Conservation (phyloP, 2,329 filamentous ascomycete genomes). For the Neurospora crassa region DNA sequence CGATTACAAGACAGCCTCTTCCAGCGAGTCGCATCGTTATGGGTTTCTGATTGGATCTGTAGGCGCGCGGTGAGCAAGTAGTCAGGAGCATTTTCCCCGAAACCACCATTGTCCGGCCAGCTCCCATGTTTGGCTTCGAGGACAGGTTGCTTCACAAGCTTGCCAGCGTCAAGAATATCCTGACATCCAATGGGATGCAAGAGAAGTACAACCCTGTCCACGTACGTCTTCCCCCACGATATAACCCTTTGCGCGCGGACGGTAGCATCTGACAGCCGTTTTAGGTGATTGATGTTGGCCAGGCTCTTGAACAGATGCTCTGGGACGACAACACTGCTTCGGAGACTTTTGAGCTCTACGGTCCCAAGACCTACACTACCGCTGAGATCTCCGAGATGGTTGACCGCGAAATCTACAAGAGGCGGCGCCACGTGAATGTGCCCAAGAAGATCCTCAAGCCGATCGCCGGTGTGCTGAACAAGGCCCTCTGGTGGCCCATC, state of each 20-base stretch:
- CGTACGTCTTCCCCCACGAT: conserved; percentile 37
- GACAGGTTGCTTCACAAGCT: conserved; percentile 84
- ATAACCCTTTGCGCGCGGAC: conserved; percentile 4
- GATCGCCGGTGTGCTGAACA: conserved; percentile 65
- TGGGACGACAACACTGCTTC: conserved; percentile 84
- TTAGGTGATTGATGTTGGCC: conserved; percentile 79
- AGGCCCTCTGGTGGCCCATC: conserved; percentile 79
- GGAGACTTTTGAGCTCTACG: conserved; percentile 90
- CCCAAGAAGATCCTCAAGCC: conserved; percentile 75
- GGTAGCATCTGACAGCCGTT: conserved; percentile 1
- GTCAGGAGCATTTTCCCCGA: conserved; percentile 88
- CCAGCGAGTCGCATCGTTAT: background rate
- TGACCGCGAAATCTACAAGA: conserved; percentile 85
- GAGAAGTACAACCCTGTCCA: conserved; percentile 89
- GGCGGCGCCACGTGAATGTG: conserved; percentile 82
- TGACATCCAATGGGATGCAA: conserved; percentile 89
- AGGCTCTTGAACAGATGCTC: conserved; percentile 80
- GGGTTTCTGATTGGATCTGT: conserved; percentile 12
- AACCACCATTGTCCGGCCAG: conserved; percentile 90
- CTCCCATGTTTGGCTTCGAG: conserved; percentile 90
- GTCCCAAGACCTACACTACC: conserved; percentile 85
- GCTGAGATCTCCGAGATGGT: conserved; percentile 79
- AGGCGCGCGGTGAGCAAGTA: conserved; percentile 73
- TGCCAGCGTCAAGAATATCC: conserved; percentile 67
- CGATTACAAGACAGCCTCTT: background rate